These are phyloP conservation scores for Ophiostoma perfectum DNA, from an alignment of 2,329 filamentous ascomycete species.

Conservation along the genomic window DNA sequence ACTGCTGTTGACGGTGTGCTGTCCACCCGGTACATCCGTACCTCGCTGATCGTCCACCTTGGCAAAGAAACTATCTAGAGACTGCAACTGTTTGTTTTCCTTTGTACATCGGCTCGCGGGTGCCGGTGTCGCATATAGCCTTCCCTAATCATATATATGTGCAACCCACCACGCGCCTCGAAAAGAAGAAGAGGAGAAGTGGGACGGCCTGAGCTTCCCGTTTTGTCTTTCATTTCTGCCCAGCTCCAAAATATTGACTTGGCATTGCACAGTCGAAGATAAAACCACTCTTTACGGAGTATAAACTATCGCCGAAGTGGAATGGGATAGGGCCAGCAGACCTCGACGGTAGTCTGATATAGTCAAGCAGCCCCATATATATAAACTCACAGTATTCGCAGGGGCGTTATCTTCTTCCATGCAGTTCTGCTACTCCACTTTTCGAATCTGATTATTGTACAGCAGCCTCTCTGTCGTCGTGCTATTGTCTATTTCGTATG, in stretches of 20 bases:
- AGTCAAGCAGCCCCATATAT: too few species aligned
- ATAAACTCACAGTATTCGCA: neutral
- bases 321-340: too few species aligned
- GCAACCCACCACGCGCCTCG: too few species aligned
- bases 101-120: neutral
- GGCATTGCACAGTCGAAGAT: neutral
- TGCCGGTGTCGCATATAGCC: neutral
- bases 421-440: neutral
- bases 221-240: neutral
- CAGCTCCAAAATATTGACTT: constrained; percentile 4
- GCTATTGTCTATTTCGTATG: neutral
- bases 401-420: neutral
- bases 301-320: too few species aligned
- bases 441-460: constrained; percentile 3
- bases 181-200: neutral
- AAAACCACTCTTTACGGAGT: too few species aligned
- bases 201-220: neutral
- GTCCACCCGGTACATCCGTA: neutral
- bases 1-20: neutral
- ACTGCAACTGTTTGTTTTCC: neutral
- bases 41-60: neutral
- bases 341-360: too few species aligned
- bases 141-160: neutral
- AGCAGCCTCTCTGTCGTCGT: neutral
- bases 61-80: too few species aligned